Base-by-base conservation (phyloP, 345 rosid genomes). In the Linum lewisii region DNA sequence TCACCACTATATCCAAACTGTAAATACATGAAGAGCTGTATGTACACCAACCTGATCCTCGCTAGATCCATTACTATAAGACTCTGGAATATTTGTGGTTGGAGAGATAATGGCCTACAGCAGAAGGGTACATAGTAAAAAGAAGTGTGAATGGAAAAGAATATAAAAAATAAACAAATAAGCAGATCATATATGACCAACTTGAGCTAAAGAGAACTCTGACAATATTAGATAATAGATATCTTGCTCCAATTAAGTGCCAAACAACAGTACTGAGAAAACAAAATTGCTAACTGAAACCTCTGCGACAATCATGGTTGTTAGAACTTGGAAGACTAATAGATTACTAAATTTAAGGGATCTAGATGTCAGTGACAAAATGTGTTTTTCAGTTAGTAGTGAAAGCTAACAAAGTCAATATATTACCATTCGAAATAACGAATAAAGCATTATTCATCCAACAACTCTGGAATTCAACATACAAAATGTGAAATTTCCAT, bases 51-150 rank as follows among this genome's bases (percentile, higher is more conserved):
- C 99, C 80, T 94, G 96, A 49, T 94, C 97, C 65, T 94, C 99
- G 63, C 84, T 81, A 68, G 76, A 75, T 72, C 99, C 99, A 42
- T 72, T 69, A 20, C 86, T 84, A 78, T 84, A 90, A 66, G 96
- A 97, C 76, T 94, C 96, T 59, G 99, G 97, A 50, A 94, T 81
- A 59, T 82, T 83, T 60, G 97, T 87, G 36, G 75, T 64, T 3
- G 87, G 84, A 38, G 95, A 90, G 22, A 90, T 87, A 74, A 87
- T 84, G 51, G 70, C 75, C 99, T 94, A 76, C 59, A 67, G 44
- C 52, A 53, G 2, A 37, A 47, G 1, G 3, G 25, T 8, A 52
- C 23, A 19, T 52, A 21, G 20, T 21, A 42, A 26, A 50, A 47
- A 38, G 9, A 29, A 37, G 25, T 7, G 49, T 9, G 34, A 14